These are phyloP conservation scores for Phytophthora sp. DNA, from an alignment of 352 stramenopile species.

Conservation along the genomic window DNA sequence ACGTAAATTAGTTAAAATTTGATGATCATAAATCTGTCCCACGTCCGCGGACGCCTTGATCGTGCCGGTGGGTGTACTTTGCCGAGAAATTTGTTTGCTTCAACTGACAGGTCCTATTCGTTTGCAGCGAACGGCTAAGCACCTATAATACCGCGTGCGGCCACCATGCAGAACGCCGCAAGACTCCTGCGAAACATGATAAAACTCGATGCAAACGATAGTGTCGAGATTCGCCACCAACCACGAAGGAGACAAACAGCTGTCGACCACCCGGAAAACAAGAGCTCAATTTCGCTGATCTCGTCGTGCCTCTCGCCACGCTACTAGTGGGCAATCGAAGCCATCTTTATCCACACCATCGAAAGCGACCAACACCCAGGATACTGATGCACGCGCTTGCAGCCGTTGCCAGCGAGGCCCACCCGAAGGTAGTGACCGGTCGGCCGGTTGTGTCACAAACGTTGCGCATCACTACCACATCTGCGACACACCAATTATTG, in stretches of 20 bases:
- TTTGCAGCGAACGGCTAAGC: neutral
- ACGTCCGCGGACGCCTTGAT: too few species aligned
- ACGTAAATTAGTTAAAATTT: too few species aligned
- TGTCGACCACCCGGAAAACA: constrained; percentile 17
- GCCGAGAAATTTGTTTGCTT: neutral
- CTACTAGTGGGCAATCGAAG: constrained; percentile 21
- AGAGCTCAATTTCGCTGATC: constrained; percentile 19
- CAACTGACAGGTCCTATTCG: constrained; percentile 7
- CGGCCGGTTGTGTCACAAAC: too few species aligned
- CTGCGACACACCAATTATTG: too few species aligned
- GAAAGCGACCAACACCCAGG: neutral
- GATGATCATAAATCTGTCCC: too few species aligned
- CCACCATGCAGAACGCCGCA: constrained; percentile 6
- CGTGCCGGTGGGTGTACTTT: too few species aligned
- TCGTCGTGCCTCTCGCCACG: constrained; percentile 13
- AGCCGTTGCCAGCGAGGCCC: constrained; percentile 2
- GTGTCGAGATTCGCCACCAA: neutral
- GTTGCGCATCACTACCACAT: too few species aligned
- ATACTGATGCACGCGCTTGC: neutral
- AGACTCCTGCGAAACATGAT: constrained; percentile 1
- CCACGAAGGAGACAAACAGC: constrained; percentile 6
- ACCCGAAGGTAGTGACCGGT: too few species aligned
- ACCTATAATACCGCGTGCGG: neutral
- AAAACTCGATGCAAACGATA: constrained; percentile 5
- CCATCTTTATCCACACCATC: constrained; percentile 18